These are phyloP conservation scores for Penicillium sp. DNA, from an alignment of 2,329 filamentous ascomycete species.

Conservation along the genomic window DNA sequence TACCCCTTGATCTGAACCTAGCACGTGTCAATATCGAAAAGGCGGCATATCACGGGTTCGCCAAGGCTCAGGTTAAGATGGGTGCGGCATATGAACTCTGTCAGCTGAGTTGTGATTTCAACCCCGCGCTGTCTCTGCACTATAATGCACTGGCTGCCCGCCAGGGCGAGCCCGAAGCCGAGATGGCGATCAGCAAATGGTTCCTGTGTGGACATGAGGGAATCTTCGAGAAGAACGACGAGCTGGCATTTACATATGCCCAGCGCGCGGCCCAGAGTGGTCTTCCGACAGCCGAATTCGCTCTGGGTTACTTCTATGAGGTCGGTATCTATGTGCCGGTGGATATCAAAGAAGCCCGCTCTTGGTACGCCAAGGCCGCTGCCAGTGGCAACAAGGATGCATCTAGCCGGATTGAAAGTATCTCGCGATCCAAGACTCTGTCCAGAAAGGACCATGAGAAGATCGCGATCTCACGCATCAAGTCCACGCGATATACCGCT, in stretches of 20 bases:
- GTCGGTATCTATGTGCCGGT: slow-evolving; percentile 91
- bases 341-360: slow-evolving; percentile 75
- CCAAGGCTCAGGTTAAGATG: slow-evolving; percentile 97
- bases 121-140: slow-evolving; percentile 86
- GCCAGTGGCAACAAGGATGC: slow-evolving; percentile 93
- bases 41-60: slow-evolving; percentile 91
- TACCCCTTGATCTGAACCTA: slow-evolving; percentile 69
- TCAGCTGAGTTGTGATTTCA: slow-evolving; percentile 90
- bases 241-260: slow-evolving; percentile 87
- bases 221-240: slow-evolving; percentile 92
- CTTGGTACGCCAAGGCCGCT: slow-evolving; percentile 88
- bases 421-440: slow-evolving; percentile 77
- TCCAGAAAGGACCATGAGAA: slow-evolving; percentile 92
- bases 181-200: slow-evolving; percentile 97
- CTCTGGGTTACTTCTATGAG: slow-evolving; percentile 95
- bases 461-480: slow-evolving; percentile 84
- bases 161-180: slow-evolving; percentile 89
- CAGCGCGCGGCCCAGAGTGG: slow-evolving; percentile 79
- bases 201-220: slow-evolving; percentile 94
- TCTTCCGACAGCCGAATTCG: slow-evolving; percentile 89
- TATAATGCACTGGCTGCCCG: slow-evolving; percentile 92
- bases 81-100: slow-evolving; percentile 93
- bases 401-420: slow-evolving; percentile 73
- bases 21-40: slow-evolving; percentile 92
- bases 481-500: slow-evolving; percentile 68